phyloP scores from a whole-genome alignment of 441 rosid genomes.

The Bocquillonia castaneifolia region DNA sequence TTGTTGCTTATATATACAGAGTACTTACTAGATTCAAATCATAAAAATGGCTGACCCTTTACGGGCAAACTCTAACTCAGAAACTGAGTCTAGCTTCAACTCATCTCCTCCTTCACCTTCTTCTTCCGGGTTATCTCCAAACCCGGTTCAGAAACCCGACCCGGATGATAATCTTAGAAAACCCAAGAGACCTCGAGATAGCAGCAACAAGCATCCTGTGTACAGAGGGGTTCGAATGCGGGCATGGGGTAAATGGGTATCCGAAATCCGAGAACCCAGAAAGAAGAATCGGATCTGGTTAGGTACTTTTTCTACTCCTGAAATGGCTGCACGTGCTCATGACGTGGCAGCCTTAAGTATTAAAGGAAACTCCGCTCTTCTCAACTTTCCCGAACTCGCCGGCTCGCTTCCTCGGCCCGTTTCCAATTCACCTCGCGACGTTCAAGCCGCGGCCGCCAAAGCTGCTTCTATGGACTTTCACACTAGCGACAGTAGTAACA shows the following conservation, averaged over 20 bases:
- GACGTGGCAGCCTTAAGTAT: conserved; percentile 81
- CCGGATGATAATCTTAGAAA: conserved; percentile 6
- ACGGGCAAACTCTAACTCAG: conserved; percentile 2
- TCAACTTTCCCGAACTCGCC: conserved; percentile 71
- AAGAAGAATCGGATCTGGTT: conserved; percentile 79
- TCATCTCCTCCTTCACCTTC: not conserved
- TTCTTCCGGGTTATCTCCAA: conserved; percentile 8
- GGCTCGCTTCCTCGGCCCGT: conserved; percentile 26
- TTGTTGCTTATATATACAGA: not conserved
- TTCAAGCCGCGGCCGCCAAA: conserved; percentile 29
- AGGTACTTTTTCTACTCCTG: conserved; percentile 79
- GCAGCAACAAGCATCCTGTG: conserved; percentile 38
- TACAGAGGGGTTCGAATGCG: conserved; percentile 72
- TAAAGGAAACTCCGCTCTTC: conserved; percentile 69
- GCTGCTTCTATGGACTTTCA: conserved; percentile 32
- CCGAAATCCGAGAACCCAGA: conserved; percentile 81
- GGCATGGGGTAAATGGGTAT: conserved; percentile 79
- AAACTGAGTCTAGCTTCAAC: conserved; percentile 15
- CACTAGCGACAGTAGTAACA: not conserved
- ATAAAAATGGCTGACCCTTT: conserved; percentile 5
- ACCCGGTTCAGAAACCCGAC: conserved; percentile 4
- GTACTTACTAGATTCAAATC: not conserved
- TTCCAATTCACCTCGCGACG: conserved; percentile 29
- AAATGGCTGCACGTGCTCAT: conserved; percentile 95
- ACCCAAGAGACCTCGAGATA: conserved; percentile 9